Evolutionary conservation across 805 yeast genomes (phyloP).

Genomic region (Lipomyces mesembrius): DNA sequence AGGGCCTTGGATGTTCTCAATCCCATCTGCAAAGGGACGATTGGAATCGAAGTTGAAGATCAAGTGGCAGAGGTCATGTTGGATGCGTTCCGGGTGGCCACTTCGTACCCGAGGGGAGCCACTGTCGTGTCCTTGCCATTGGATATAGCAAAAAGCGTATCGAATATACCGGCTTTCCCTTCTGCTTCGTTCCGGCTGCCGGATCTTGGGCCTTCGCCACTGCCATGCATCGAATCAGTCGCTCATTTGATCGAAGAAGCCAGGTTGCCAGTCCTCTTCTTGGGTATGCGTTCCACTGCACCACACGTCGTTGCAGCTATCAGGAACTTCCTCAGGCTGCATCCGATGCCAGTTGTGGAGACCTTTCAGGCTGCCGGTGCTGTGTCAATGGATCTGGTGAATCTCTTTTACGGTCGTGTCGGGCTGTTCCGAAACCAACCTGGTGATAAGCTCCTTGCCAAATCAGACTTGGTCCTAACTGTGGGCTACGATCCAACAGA

Average conservation of each 20-base stretch:
- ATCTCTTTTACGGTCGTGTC: background rate
- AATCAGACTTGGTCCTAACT: background rate
- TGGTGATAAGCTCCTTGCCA: background rate
- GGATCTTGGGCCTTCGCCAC: background rate
- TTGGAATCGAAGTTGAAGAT: constrained; percentile 1
- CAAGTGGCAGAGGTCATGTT: constrained; percentile 1
- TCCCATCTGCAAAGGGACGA: background rate
- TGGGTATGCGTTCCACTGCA: background rate
- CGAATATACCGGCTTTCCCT: background rate
- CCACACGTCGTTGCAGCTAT: background rate
- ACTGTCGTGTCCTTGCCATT: constrained; percentile 3
- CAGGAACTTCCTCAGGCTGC: background rate
- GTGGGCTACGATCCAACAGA: background rate
- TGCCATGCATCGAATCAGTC: background rate
- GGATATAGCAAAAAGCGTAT: background rate
- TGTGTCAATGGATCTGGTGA: background rate
- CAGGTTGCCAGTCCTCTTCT: background rate
- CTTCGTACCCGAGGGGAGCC: background rate
- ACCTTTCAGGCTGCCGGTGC: constrained; percentile 1
- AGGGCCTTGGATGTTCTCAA: background rate
- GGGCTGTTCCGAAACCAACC: constrained; percentile 5
- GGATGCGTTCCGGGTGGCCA: background rate
- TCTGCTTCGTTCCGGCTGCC: background rate
- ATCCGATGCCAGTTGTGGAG: background rate
- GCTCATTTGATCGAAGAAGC: background rate